Evolutionary conservation across 768 basidiomycete genomes (phyloP), one percentile per base, ranked within the genome.

Genomic region (Gymnopilus dilepis): DNA sequence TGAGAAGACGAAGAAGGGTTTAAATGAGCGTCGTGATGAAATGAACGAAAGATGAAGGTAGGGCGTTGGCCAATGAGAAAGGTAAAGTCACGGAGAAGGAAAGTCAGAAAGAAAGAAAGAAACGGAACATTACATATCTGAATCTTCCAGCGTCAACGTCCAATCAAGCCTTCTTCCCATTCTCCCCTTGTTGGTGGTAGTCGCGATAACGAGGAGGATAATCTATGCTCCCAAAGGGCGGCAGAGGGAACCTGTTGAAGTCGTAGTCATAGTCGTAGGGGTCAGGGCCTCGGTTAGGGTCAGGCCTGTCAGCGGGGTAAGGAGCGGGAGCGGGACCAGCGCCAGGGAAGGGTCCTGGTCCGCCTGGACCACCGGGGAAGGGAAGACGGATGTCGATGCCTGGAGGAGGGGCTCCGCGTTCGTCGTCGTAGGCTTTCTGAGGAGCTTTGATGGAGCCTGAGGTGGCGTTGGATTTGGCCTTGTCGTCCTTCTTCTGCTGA

Each of bases 201-300:
- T 50, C 47, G 30, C 17, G 47, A 50, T 50, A 50, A 50, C 47
- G 28, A 13, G 47, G 47, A n/a, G 47, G 47, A 50, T 50, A 50
- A 28, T 47, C 43, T 9, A 47, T 21, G 24, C 47, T 28, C 6
- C 47, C 47, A 50, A 50, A 50, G 15, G 47, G 47, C 17, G 47
- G 28, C 5, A 50, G 22, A 8, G 47, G 47, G 47, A 50, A 50
- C 26, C 47, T 17, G 15, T 47, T 47, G 7, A 11, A 37, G 7
- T 47, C 43, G 47, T 50, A 50, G 17, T 50, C 30, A n/a, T 50
- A 50, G 7, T 31, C 47, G 17, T 50, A 50, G n/a, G 47, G 47
- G 31, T 22, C 47, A 9, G 47, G 28, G 15, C 15, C 26, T 11
- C 26, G 47, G 47, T 30, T 15, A n/a, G 22, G 45, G 26, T 50